Base-by-base conservation (phyloP, 202 grass and related monocot genomes). In the Carex arenaria region DNA sequence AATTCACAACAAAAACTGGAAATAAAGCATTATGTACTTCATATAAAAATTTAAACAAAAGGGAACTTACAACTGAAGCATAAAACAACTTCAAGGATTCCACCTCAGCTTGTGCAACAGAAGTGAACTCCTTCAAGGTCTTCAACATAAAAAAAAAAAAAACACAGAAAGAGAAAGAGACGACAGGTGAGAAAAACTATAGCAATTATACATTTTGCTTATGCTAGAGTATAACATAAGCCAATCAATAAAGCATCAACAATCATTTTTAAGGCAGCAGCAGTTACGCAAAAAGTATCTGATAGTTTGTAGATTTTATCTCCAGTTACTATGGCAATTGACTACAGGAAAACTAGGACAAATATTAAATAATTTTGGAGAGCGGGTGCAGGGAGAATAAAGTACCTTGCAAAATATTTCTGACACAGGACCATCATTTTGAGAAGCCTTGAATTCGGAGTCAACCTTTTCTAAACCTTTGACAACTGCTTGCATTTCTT, bases 401-500 rank as follows among this genome's bases (percentile, higher is more conserved):
- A 56, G 9, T 60, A 98, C 95, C 86, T 92, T 87, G 74, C 86
- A 80, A 87, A 95, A 99, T 82, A 90, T 83, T 90, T 95, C 88
- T 80, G 96, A 99, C 65, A 99, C 93, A 49, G 89, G 93, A 57
- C 96, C 96, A 89, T 99, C 96, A 86, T 88, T 95, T 92, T 99
- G 89, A 86, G 96, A 99, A 90, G 93, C 93, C 78, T 93, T 89
- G 80, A 90, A 89, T 73, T 99, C 96, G 8, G 88, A 31, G 69
- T 88, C 87, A 74, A 99, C 96, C 69, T 95, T 99, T 85, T 99
- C 91, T 63, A 99, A 84, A 10, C 96, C 93, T 90, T 95, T 99
- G 76, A 90, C 90, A 12, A 99, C 80, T 53, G 96, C 93, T 93
- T 99, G 96, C 96, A 99, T 99, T 99, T 99, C 96, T 89, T 99